These are phyloP conservation scores for Xylariaceae sp. DNA, from an alignment of 2,329 filamentous ascomycete species.

Conservation along the genomic window DNA sequence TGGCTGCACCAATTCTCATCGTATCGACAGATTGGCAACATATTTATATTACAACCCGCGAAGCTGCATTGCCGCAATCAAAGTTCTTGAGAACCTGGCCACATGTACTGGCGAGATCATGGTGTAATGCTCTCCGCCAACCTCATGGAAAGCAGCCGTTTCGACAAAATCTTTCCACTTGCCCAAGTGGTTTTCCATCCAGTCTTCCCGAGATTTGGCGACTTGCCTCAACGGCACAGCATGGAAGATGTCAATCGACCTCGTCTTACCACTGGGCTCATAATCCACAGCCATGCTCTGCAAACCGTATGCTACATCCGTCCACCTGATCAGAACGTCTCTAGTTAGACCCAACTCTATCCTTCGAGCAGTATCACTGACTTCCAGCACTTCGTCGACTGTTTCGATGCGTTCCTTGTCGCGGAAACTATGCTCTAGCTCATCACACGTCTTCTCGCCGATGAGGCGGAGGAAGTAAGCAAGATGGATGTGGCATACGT, in stretches of 20 bases:
- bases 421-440: conserved; percentile 15
- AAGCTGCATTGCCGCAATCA: neutral
- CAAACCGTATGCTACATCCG: conserved; percentile 32
- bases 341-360: conserved; percentile 30
- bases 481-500: conserved; percentile 37
- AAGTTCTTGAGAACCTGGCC: conserved; percentile 28
- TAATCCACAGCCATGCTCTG: conserved; percentile 38
- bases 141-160: conserved; percentile 29
- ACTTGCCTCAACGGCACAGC: conserved; percentile 29
- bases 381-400: conserved; percentile 21
- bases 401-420: conserved; percentile 15
- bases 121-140: conserved; percentile 37
- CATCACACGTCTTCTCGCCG: conserved; percentile 26
- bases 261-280: conserved; percentile 35
- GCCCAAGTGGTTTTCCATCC: conserved; percentile 27
- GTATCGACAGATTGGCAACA: too few relatives aligned
- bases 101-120: conserved; percentile 37
- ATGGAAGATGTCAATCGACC: conserved; percentile 38
- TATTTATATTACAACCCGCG: neutral
- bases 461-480: conserved; percentile 38
- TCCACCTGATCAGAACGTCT: conserved; percentile 31
- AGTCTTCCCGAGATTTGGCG: conserved; percentile 28
- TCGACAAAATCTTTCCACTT: conserved; percentile 34
- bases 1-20: too few relatives aligned
- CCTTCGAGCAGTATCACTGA: conserved; percentile 20